Percentiles rank a stretch among this genome's conserved stretches.
phyloP scores from a whole-genome alignment of 2,329 filamentous ascomycete genomes.

The Sphaerostilbella broomeana region DNA sequence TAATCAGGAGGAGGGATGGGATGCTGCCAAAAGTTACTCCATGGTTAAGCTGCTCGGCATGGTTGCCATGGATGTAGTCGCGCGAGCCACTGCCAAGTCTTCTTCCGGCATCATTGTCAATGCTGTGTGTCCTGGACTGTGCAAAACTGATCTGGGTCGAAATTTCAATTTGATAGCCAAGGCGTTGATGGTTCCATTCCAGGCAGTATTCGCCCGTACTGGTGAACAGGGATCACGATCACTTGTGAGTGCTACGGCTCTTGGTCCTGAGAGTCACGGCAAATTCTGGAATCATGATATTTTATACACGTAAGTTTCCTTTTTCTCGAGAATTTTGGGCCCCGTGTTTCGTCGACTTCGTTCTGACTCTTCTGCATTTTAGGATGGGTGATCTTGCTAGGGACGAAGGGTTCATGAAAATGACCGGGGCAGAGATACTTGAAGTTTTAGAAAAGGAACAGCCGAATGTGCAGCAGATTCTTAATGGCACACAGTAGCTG shows the following conservation, averaged over 20 bases:
- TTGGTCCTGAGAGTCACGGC: constrained; percentile 36
- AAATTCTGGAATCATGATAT: constrained; percentile 37
- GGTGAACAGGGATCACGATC: constrained; percentile 37
- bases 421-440: background rate
- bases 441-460: background rate
- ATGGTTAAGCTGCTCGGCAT: constrained; percentile 27
- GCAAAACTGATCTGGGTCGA: constrained; percentile 34
- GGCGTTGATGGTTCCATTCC: constrained; percentile 19
- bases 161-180: constrained; percentile 20
- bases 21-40: constrained; percentile 18
- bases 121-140: constrained; percentile 38
- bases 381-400: background rate
- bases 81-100: constrained; percentile 12
- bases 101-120: constrained; percentile 32
- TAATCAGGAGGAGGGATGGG: constrained; percentile 16
- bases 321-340: background rate
- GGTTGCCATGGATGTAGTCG: constrained; percentile 33
- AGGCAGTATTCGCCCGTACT: constrained; percentile 31
- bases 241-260: constrained; percentile 33
- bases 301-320: constrained; percentile 25
- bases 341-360: background rate
- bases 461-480: background rate
- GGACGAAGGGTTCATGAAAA: background rate
- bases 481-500: no score
- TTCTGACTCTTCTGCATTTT: background rate